phyloP scores from a whole-genome alignment of 148 eudicot species.

The Cornus suecica region DNA sequence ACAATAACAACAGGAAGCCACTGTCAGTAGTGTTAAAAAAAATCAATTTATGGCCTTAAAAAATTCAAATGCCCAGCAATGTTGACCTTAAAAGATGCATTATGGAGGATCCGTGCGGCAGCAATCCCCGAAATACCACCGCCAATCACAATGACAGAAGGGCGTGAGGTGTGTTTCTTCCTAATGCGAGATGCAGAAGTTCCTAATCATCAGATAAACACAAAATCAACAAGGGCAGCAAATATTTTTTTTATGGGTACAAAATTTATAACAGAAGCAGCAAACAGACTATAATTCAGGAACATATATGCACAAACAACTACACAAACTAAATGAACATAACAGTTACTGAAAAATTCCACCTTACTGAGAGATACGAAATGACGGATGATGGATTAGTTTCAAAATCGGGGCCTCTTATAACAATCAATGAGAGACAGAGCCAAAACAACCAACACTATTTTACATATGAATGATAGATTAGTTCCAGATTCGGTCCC shows the following conservation, averaged over 20 bases:
- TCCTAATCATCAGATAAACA: constrained; percentile 36
- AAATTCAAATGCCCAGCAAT: not conserved
- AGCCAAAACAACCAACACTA: no score
- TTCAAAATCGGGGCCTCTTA: no score
- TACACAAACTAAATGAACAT: not conserved
- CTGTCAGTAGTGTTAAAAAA: constrained; percentile 4
- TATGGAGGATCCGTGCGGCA: constrained; percentile 71
- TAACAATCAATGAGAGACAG: no score
- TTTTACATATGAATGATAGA: not conserved
- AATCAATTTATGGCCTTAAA: not conserved
- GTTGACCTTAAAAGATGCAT: constrained; percentile 81
- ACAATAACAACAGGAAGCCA: constrained; percentile 15
- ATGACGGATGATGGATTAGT: no score
- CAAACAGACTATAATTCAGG: not conserved
- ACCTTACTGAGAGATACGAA: no score
- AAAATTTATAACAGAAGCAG: not conserved
- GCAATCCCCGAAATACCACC: constrained; percentile 97
- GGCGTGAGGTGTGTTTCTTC: constrained; percentile 43
- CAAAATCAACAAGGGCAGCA: constrained; percentile 11
- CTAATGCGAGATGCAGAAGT: constrained; percentile 35
- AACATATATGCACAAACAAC: not conserved
- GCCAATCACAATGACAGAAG: constrained; percentile 89
- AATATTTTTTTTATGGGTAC: not conserved
- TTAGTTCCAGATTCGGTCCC: not conserved
- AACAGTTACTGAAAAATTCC: not conserved